Conservation (phyloP, 2,329 filamentous ascomycete genomes). For the Ophiocordyceps sinensis region DNA sequence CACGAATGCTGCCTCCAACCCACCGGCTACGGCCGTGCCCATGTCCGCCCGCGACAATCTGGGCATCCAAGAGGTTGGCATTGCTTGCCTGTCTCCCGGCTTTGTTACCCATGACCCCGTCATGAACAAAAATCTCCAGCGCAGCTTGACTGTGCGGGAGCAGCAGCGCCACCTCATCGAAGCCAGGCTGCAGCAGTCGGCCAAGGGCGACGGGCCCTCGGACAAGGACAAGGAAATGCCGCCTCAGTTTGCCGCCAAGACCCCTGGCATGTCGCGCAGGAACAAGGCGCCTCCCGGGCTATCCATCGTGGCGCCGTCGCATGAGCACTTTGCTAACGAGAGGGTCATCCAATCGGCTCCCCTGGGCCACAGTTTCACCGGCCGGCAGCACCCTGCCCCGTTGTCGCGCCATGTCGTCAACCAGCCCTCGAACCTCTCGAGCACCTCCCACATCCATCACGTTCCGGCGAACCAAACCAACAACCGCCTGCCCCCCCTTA, state of each 20-base stretch:
- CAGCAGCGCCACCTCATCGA: slow-evolving; percentile 94
- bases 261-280: slow-evolving; percentile 56
- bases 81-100: slow-evolving; percentile 88
- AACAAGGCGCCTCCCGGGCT: slow-evolving; percentile 78
- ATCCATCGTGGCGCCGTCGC: slow-evolving; percentile 87
- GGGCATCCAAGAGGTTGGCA: slow-evolving; percentile 80
- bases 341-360: slow-evolving; percentile 94
- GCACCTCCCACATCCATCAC: slow-evolving; percentile 82
- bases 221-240: slow-evolving; percentile 38
- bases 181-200: slow-evolving; percentile 72
- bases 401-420: slow-evolving; percentile 66
- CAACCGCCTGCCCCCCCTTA: slow-evolving; percentile 85
- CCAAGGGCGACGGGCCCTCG: slow-evolving; percentile 53
- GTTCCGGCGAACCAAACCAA: slow-evolving; percentile 75
- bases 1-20: slow-evolving; percentile 32
- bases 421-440: slow-evolving; percentile 68
- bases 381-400: slow-evolving; percentile 65
- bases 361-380: slow-evolving; percentile 87
- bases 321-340: slow-evolving; percentile 84
- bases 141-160: slow-evolving; percentile 84
- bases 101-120: slow-evolving; percentile 94
- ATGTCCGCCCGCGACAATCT: slow-evolving; percentile 67
- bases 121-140: slow-evolving; percentile 89
- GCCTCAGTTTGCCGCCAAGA: slow-evolving; percentile 46
- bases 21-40: slow-evolving; percentile 51